A percentile compares a stretch with the other conserved stretches of the same genome.
Conservation (phyloP, 202 grass and related monocot genomes). For the Bolboschoenoplectus hybrid region DNA sequence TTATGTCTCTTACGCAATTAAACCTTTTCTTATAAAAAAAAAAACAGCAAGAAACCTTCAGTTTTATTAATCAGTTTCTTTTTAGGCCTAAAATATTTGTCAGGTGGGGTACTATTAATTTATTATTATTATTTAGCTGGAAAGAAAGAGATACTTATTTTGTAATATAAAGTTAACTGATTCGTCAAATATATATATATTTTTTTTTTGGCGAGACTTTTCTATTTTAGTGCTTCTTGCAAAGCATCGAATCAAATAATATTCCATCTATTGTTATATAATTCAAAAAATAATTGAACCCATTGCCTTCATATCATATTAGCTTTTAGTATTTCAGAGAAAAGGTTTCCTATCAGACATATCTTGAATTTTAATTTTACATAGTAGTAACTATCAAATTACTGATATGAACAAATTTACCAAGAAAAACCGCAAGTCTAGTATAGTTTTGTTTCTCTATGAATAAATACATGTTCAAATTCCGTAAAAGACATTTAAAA, state of each 20-base stretch:
- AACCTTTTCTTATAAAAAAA: not conserved
- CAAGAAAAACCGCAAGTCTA: too few relatives aligned
- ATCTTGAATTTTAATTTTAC: not conserved
- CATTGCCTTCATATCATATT: not conserved
- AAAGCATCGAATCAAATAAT: not conserved
- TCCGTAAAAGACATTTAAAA: too few relatives aligned
- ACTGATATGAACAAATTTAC: too few relatives aligned
- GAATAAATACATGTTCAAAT: too few relatives aligned
- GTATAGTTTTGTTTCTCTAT: too few relatives aligned
- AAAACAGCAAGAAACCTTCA: not conserved
- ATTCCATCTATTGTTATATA: not conserved
- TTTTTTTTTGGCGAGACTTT: not conserved
- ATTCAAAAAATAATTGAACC: not conserved
- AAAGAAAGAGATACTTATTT: constrained; percentile 1
- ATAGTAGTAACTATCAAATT: too few relatives aligned
- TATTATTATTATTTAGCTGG: not conserved
- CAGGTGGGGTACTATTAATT: not conserved
- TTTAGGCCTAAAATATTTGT: not conserved
- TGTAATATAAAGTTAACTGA: not conserved
- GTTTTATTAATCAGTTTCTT: not conserved
- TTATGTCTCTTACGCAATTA: constrained; percentile 1
- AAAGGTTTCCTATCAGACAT: not conserved
- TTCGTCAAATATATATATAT: not conserved
- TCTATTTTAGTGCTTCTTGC: not conserved
- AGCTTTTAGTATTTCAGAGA: not conserved